Evolutionary conservation across 768 basidiomycete species (phyloP).

Genomic region (Termitomyces sp.): DNA sequence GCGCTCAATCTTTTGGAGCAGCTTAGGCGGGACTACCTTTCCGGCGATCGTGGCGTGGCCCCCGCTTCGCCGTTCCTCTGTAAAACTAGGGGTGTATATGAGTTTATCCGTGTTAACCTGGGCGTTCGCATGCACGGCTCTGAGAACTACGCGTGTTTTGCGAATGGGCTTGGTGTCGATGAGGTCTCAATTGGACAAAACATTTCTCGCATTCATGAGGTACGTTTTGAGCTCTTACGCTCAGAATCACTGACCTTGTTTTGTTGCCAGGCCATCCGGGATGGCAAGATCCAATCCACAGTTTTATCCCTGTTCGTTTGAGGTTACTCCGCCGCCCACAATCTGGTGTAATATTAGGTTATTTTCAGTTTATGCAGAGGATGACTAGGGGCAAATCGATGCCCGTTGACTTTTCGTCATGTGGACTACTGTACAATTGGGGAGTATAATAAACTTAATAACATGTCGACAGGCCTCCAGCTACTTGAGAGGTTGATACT

Average conservation of each 20-base stretch:
- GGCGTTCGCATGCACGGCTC: constrained; percentile 71
- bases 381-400: not conserved
- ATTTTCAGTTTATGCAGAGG: not conserved
- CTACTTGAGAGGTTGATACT: constrained; percentile 39
- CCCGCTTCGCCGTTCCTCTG: constrained; percentile 64
- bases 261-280: constrained; percentile 24
- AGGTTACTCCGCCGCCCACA: not conserved
- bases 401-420: not conserved
- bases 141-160: constrained; percentile 54
- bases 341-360: not conserved
- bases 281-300: constrained; percentile 60
- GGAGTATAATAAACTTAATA: not conserved
- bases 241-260: not conserved
- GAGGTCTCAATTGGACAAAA: constrained; percentile 66
- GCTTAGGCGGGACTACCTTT: constrained; percentile 50
- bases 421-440: constrained; percentile 5
- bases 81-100: constrained; percentile 61
- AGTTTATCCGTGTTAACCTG: constrained; percentile 60
- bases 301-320: constrained; percentile 48
- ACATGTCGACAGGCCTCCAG: not conserved
- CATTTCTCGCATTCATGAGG: constrained; percentile 71
- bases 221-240: constrained; percentile 19
- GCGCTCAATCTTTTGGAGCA: constrained; percentile 39
- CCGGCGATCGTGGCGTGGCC: constrained; percentile 50
- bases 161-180: constrained; percentile 37